A percentile compares a stretch with the other conserved stretches of the same genome.
Conservation (phyloP, 108 stramenopile genomes). For the Conticribra weissflogii region DNA sequence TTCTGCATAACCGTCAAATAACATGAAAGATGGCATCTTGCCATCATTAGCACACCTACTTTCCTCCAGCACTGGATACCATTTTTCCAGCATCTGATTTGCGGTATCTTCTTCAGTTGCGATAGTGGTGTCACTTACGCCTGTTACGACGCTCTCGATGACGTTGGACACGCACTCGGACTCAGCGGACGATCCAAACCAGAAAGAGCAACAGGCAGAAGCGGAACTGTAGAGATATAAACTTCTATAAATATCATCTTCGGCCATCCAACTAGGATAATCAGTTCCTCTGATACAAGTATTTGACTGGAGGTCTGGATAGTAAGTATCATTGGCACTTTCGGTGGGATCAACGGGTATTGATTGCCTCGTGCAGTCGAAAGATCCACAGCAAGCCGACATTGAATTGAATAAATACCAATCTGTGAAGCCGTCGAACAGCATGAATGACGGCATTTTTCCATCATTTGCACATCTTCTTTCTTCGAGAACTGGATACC, state of each 20-base stretch:
- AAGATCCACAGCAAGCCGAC: conserved; percentile 22
- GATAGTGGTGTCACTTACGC: not conserved
- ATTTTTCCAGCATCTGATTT: conserved; percentile 8
- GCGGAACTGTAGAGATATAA: conserved; percentile 13
- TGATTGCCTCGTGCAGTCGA: too few species aligned
- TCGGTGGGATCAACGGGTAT: too few species aligned
- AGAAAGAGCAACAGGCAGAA: conserved; percentile 27
- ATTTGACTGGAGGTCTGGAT: too few species aligned
- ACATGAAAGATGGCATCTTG: conserved; percentile 17
- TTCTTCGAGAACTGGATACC: conserved; percentile 30
- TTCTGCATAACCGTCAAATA: conserved; percentile 9
- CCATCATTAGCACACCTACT: conserved; percentile 26
- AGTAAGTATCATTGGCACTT: too few species aligned
- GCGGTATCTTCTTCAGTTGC: conserved; percentile 7
- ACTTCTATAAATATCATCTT: conserved; percentile 7
- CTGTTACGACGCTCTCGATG: conserved; percentile 16
- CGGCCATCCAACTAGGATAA: conserved; percentile 40
- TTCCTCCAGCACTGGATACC: conserved; percentile 31
- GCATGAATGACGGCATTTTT: conserved; percentile 19
- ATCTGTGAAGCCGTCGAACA: conserved; percentile 8
- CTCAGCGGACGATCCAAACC: conserved; percentile 16
- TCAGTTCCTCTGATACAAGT: conserved; percentile 29
- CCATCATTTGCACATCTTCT: conserved; percentile 24
- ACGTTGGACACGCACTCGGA: conserved; percentile 22
- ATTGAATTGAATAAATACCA: conserved; percentile 26